Conservation (phyloP, 352 stramenopile genomes). For the Thalassiosira gravida region DNA sequence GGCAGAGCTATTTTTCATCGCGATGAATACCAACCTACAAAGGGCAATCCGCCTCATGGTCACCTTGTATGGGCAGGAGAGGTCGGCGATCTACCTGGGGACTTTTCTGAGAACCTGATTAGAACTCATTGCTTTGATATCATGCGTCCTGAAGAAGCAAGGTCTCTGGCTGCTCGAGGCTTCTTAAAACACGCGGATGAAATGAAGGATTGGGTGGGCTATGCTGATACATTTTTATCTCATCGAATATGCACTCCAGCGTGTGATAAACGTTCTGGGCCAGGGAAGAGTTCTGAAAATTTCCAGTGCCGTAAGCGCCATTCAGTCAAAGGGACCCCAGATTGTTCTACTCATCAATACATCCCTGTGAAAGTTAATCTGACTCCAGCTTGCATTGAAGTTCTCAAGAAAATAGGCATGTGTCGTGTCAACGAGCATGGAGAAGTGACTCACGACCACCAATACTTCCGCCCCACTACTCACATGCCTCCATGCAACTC, state of each 20-base stretch:
- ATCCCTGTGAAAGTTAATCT: neutral
- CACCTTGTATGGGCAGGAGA: conserved; percentile 8
- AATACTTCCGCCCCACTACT: conserved; percentile 14
- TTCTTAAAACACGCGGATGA: no score
- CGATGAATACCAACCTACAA: neutral
- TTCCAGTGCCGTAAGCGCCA: conserved; percentile 23
- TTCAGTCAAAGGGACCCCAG: conserved; percentile 9
- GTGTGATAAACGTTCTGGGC: no score
- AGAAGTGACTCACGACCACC: neutral
- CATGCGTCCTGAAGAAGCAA: no score
- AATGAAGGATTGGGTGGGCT: no score
- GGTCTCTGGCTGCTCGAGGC: no score
- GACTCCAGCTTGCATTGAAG: neutral
- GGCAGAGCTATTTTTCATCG: neutral
- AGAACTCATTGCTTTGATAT: no score
- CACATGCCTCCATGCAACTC: conserved; percentile 27
- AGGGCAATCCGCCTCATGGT: conserved; percentile 21
- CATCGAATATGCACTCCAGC: no score
- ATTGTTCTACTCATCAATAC: neutral
- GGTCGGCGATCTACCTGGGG: neutral
- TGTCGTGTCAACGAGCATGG: neutral
- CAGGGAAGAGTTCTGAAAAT: no score
- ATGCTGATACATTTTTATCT: no score
- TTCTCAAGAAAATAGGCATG: neutral
- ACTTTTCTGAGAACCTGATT: no score